Conservation (phyloP, 1,139 yeast species). For the Nakaseomyces delphensis region DNA sequence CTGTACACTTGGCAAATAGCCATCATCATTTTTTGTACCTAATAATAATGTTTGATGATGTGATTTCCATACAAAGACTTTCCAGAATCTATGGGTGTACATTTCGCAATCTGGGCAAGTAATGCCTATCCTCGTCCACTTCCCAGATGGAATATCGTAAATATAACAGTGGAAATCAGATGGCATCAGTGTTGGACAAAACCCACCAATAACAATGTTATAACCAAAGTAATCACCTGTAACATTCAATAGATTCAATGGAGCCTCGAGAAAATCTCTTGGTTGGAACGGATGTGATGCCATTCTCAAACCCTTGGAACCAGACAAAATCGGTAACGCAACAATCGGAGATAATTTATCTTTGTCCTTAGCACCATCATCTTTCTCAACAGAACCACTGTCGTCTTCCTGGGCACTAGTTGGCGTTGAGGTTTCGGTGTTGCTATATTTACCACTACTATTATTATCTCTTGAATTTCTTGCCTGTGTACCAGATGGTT, state of each 20-base stretch:
- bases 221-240: conserved; percentile 58
- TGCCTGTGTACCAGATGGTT: not conserved
- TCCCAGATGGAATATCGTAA: conserved; percentile 51
- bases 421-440: not conserved
- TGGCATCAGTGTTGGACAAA: conserved; percentile 34
- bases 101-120: conserved; percentile 45
- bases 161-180: conserved; percentile 47
- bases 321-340: conserved; percentile 21
- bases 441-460: not conserved
- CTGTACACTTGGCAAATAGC: conserved; percentile 46
- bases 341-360: conserved; percentile 18
- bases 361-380: not conserved
- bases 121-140: conserved; percentile 56
- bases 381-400: not conserved
- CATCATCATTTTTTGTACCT: conserved; percentile 42
- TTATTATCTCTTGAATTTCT: not conserved
- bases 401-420: not conserved
- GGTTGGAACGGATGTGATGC: conserved; percentile 13
- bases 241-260: conserved; percentile 41
- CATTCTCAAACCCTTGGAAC: conserved; percentile 23
- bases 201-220: conserved; percentile 54
- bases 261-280: conserved; percentile 15
- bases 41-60: conserved; percentile 57
- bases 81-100: conserved; percentile 55
- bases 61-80: conserved; percentile 64